Evolutionary conservation across 371 early-diverging fungal genomes (phyloP).

Genomic region (Actinomucor elegans): DNA sequence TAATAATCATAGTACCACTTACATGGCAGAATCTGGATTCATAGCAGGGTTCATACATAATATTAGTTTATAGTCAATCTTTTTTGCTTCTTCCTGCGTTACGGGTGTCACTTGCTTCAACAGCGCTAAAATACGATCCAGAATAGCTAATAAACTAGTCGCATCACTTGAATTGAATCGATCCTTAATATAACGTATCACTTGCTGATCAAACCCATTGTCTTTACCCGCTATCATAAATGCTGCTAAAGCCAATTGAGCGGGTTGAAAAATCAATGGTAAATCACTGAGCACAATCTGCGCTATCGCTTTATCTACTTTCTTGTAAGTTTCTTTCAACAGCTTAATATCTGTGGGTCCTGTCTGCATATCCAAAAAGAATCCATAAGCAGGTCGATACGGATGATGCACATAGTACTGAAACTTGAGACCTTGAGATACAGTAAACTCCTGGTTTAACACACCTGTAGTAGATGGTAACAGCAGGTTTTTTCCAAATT

Average conservation of each 20-base stretch:
- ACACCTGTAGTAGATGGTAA: conserved; percentile 36
- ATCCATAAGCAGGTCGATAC: conserved; percentile 80
- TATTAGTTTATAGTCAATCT: conserved; percentile 63
- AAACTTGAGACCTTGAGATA: conserved; percentile 82
- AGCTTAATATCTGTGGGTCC: conserved; percentile 36
- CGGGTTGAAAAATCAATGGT: conserved; percentile 76
- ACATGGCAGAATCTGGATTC: conserved; percentile 70
- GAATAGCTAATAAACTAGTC: conserved; percentile 29
- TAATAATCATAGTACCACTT: conserved; percentile 21
- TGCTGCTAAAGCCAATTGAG: conserved; percentile 85
- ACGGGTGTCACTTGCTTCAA: conserved; percentile 38
- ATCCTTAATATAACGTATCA: conserved; percentile 31
- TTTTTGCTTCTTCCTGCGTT: conserved; percentile 47
- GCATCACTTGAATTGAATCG: conserved; percentile 37
- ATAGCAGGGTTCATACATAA: conserved; percentile 71
- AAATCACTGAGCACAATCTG: conserved; percentile 75
- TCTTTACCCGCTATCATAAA: conserved; percentile 66
- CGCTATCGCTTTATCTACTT: conserved; percentile 45
- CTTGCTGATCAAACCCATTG: conserved; percentile 44
- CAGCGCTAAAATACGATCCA: conserved; percentile 45
- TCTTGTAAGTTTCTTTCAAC: conserved; percentile 61
- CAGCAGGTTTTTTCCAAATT: conserved; percentile 56
- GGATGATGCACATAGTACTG: conserved; percentile 86
- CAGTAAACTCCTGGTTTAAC: conserved; percentile 72
- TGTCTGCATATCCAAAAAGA: conserved; percentile 77